Conservation (phyloP, 2,329 filamentous ascomycete species). For the Aspergillus fijiensis region DNA sequence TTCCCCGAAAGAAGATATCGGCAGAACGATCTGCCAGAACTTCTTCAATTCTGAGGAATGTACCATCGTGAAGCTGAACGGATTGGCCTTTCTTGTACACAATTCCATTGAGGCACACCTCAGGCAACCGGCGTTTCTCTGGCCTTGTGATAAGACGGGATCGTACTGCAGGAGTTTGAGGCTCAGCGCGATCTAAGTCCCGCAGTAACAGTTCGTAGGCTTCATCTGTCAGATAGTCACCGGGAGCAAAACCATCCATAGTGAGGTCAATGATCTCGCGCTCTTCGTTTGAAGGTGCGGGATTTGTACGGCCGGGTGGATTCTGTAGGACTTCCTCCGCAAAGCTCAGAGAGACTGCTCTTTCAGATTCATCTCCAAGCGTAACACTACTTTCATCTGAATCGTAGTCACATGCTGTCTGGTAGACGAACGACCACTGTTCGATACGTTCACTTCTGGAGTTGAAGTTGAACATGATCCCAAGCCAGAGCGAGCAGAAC, state of each 20-base stretch:
- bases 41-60: slow-evolving; percentile 43
- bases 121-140: slow-evolving; percentile 8
- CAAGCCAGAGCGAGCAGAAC: no score
- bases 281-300: neutral
- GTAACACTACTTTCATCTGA: slow-evolving; percentile 13
- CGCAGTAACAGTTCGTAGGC: slow-evolving; percentile 20
- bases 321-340: neutral
- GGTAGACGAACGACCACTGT: no score
- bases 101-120: slow-evolving; percentile 23
- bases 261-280: slow-evolving; percentile 17
- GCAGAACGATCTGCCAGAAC: slow-evolving; percentile 32
- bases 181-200: slow-evolving; percentile 5
- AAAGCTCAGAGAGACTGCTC: neutral
- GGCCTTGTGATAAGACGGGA: neutral
- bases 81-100: slow-evolving; percentile 30
- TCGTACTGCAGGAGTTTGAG: neutral
- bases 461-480: no score
- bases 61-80: slow-evolving; percentile 39
- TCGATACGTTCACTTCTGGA: no score
- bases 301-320: neutral
- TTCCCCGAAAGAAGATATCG: slow-evolving; percentile 39
- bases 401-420: neutral
- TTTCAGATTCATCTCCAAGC: slow-evolving; percentile 17
- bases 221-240: slow-evolving; percentile 30
- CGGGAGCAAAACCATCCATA: slow-evolving; percentile 10